Evolutionary conservation across 129 eudicot genomes (phyloP), one percentile per base, ranked within the genome.

Genomic region (Helichrysum umbraculigerum): DNA sequence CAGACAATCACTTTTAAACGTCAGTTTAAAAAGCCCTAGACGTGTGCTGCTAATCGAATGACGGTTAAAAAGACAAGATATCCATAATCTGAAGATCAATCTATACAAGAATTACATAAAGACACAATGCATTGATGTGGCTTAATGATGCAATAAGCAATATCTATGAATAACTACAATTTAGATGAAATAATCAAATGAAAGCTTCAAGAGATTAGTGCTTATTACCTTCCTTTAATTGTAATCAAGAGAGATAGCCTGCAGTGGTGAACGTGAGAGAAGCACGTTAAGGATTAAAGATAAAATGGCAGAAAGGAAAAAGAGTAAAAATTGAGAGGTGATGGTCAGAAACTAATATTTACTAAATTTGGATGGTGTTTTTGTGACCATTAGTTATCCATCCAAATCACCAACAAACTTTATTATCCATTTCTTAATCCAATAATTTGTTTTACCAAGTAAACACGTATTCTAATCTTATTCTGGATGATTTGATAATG

Each of bases 311-410:
- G 14, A 59, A 44, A 1, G 30, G 30, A 59, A 69, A 42, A 29
- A 2, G 60, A 60, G 33, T n/a, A 14, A 44, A 51, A 41, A 17
- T 54, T 57, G 59, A 41, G 68, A 34, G 74, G 80, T 66, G 80
- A 58, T 70, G 70, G 62, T 29, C 17, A 70, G 44, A 78, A 22
- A 60, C 42, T 56, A 59, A 70, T 58, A 78, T 7, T 59, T 70
- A 44, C 81, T 60, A 70, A 78, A 78, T 60, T 3, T 42, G 64
- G 71, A 70, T 70, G 37, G 54, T 60, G 25, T 33, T 58, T 25
- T 70, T 78, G 64, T 78, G 76, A 70, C 81, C 81, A 41, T 78
- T 70, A 19, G 28, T 60, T 44, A 19, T 14, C 47, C 30, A 32
- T 61, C 19, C 42, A 11, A 4, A 30, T 75, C 81, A 78, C 34